These are phyloP conservation scores for Suhomyces panamericanus DNA, from an alignment of 1,139 yeast species.

Conservation along the genomic window DNA sequence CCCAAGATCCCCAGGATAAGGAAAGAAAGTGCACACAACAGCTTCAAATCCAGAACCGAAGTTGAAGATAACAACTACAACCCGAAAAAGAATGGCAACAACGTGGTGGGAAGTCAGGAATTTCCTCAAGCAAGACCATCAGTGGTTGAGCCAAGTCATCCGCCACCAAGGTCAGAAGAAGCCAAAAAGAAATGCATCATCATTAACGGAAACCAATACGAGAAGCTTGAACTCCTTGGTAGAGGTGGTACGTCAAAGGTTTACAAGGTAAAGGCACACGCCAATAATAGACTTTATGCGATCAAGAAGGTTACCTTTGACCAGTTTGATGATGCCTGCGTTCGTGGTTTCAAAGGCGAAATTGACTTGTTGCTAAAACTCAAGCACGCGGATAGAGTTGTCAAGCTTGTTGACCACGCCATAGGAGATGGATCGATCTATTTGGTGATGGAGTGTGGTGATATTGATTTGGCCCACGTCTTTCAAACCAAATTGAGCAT, in stretches of 20 bases:
- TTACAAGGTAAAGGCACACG: slow-evolving; percentile 65
- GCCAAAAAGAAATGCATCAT: slow-evolving; percentile 33
- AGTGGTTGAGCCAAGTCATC: not conserved
- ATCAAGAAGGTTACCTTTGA: slow-evolving; percentile 80
- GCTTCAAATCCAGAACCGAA: not conserved
- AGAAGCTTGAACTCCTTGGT: slow-evolving; percentile 77
- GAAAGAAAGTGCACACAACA: slow-evolving; percentile 2
- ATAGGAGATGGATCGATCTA: slow-evolving; percentile 63
- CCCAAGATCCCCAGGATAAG: slow-evolving; percentile 24
- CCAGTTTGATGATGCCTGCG: slow-evolving; percentile 73
- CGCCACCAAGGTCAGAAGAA: slow-evolving; percentile 15
- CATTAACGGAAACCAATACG: slow-evolving; percentile 65
- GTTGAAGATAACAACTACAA: not conserved
- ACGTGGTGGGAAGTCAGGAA: slow-evolving; percentile 4
- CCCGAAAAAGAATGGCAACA: not conserved
- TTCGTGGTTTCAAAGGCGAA: slow-evolving; percentile 85
- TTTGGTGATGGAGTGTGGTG: slow-evolving; percentile 95
- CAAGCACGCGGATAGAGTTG: slow-evolving; percentile 68
- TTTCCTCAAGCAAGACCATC: slow-evolving; percentile 3
- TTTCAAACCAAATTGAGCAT: slow-evolving; percentile 55
- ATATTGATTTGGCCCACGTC: slow-evolving; percentile 84
- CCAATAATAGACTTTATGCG: slow-evolving; percentile 65
- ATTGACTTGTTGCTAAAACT: slow-evolving; percentile 70
- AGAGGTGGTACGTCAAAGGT: slow-evolving; percentile 95
- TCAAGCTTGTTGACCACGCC: slow-evolving; percentile 72